These are phyloP conservation scores for Trypanosoma avium DNA, from an alignment of 208 protist genomes.

Conservation along the genomic window DNA sequence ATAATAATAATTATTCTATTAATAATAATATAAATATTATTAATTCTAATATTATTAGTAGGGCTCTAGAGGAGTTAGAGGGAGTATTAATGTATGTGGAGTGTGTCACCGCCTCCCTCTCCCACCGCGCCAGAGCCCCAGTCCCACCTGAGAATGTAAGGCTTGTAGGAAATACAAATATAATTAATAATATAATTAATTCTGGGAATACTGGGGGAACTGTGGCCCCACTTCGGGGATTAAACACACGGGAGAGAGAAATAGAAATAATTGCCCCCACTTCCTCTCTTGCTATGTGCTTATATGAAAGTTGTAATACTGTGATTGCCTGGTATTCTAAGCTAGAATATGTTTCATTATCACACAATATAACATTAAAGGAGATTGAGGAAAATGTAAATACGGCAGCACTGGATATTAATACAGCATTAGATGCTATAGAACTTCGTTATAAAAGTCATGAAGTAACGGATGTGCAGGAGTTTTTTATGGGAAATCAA, in stretches of 20 bases:
- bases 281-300: conserved; percentile 40
- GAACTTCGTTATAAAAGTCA: conserved; percentile 60
- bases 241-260: too few relatives aligned
- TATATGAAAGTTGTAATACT: conserved; percentile 39
- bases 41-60: too few relatives aligned
- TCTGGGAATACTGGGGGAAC: too few relatives aligned
- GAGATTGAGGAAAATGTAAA: conserved; percentile 51
- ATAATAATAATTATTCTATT: too few relatives aligned
- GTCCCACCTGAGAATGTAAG: conserved; percentile 55
- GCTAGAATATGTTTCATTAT: conserved; percentile 60
- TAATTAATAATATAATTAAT: too few relatives aligned
- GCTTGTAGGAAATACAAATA: too few relatives aligned
- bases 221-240: too few relatives aligned
- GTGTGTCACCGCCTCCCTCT: conserved; percentile 39
- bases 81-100: conserved; percentile 63
- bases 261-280: too few relatives aligned
- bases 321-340: conserved; percentile 58
- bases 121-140: conserved; percentile 42
- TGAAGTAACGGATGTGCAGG: conserved; percentile 38
- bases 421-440: conserved; percentile 47
- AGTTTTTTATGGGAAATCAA: conserved; percentile 34
- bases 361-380: conserved; percentile 32
- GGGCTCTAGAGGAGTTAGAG: conserved; percentile 60
- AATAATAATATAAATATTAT: too few relatives aligned
- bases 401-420: conserved; percentile 28